phyloP scores from a whole-genome alignment of 2,329 filamentous ascomycete species.

The Diplodia sapinea region DNA sequence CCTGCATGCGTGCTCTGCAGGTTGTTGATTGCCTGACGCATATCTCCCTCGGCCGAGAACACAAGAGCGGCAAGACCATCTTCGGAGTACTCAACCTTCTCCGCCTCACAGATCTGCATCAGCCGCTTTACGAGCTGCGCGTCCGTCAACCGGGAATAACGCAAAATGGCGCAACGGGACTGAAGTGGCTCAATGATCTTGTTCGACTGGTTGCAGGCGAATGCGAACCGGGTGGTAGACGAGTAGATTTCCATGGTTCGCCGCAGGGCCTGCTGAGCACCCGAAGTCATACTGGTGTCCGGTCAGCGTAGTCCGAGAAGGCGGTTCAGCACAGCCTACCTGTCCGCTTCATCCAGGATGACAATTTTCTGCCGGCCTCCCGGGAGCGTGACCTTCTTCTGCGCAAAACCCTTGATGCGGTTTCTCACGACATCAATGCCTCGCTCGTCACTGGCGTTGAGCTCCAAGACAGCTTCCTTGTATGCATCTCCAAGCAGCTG shows the following conservation, averaged over 20 bases:
- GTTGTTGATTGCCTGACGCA: slow-evolving; percentile 99
- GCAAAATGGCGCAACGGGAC: slow-evolving; percentile 92
- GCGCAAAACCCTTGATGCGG: slow-evolving; percentile 96
- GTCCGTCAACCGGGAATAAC: slow-evolving; percentile 91
- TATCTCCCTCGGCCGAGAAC: slow-evolving; percentile 96
- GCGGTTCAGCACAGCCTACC: slow-evolving; percentile 46
- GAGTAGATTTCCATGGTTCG: slow-evolving; percentile 99
- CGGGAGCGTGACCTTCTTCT: slow-evolving; percentile 97
- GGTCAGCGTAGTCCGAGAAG: slow-evolving; percentile 21
- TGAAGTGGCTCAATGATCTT: slow-evolving; percentile 99
- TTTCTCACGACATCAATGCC: slow-evolving; percentile 98
- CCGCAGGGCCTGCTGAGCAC: slow-evolving; percentile 91
- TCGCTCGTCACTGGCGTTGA: slow-evolving; percentile 96
- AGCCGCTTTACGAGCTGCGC: slow-evolving; percentile 89
- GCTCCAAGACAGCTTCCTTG: slow-evolving; percentile 94
- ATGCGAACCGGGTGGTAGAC: slow-evolving; percentile 93
- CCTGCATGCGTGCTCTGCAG: slow-evolving; percentile 90
- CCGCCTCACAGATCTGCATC: slow-evolving; percentile 89
- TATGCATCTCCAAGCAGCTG: slow-evolving; percentile 91
- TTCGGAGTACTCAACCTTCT: slow-evolving; percentile 88
- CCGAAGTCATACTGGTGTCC: slow-evolving; percentile 78
- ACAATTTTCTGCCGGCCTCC: slow-evolving; percentile 92
- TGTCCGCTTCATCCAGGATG: slow-evolving; percentile 97
- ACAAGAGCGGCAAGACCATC: slow-evolving; percentile 95
- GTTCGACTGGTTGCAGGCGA: slow-evolving; percentile 98